phyloP scores from a whole-genome alignment of 805 yeast species.

The Lipomyces sp. region DNA sequence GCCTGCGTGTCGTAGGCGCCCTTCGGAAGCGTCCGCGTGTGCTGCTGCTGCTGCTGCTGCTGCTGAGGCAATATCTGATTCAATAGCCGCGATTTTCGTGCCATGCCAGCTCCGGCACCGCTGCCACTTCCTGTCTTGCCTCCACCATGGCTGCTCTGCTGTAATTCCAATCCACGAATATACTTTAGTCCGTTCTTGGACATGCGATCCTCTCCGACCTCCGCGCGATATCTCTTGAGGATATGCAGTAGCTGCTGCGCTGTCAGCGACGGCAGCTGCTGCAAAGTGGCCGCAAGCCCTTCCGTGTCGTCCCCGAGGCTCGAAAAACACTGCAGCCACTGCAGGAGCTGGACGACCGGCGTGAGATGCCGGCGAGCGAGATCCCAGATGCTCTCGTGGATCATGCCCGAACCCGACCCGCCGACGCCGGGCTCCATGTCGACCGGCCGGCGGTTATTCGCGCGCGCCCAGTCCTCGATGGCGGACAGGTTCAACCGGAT shows the following conservation, averaged over 20 bases:
- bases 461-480: conserved; percentile 89
- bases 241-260: conserved; percentile 68
- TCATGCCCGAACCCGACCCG: conserved; percentile 16
- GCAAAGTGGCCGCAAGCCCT: conserved; percentile 43
- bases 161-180: conserved; percentile 39
- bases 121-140: background rate
- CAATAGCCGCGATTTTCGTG: background rate
- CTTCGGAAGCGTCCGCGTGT: no score
- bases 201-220: conserved; percentile 70
- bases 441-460: conserved; percentile 53
- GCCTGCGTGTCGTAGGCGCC: no score
- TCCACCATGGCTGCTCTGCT: background rate
- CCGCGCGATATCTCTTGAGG: conserved; percentile 75
- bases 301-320: conserved; percentile 54
- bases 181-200: conserved; percentile 50
- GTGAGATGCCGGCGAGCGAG: conserved; percentile 65
- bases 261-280: conserved; percentile 62
- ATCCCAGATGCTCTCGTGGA: conserved; percentile 36
- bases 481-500: conserved; percentile 80
- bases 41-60: no score
- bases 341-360: conserved; percentile 74
- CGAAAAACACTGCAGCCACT: conserved; percentile 86
- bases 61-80: background rate
- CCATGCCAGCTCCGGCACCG: background rate
- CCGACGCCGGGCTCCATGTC: conserved; percentile 32